Percentiles rank a stretch among this genome's conserved stretches.
Conservation (phyloP, 768 basidiomycete species). For the Suillus clintonianus region DNA sequence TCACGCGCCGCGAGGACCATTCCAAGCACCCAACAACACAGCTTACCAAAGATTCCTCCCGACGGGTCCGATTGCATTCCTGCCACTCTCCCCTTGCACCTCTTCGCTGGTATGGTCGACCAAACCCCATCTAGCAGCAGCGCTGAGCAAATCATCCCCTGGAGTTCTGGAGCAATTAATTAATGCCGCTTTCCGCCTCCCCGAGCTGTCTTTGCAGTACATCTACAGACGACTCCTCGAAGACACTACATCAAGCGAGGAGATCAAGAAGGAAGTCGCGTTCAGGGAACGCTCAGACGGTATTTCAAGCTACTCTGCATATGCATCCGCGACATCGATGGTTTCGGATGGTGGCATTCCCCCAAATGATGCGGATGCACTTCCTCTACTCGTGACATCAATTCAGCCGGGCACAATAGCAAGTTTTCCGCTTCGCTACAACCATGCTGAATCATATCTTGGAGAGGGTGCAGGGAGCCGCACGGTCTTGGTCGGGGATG, state of each 20-base stretch:
- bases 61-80: constrained; percentile 93
- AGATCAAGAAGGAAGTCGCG: constrained; percentile 61
- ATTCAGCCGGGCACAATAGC: constrained; percentile 77
- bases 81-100: constrained; percentile 76
- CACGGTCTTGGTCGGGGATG: constrained; percentile 92
- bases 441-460: constrained; percentile 84
- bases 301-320: constrained; percentile 64
- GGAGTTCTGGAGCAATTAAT: constrained; percentile 71
- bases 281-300: constrained; percentile 76
- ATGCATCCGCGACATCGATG: constrained; percentile 47
- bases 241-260: constrained; percentile 46
- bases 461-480: constrained; percentile 67
- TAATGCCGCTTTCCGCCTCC: constrained; percentile 89
- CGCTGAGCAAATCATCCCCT: constrained; percentile 66
- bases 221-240: constrained; percentile 64
- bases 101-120: constrained; percentile 97
- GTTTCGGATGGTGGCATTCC: constrained; percentile 50
- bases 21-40: constrained; percentile 68
- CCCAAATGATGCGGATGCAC: constrained; percentile 54
- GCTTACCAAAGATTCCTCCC: constrained; percentile 95
- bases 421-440: constrained; percentile 87
- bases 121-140: constrained; percentile 69
- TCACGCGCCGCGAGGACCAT: constrained; percentile 66
- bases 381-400: constrained; percentile 75
- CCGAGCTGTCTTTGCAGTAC: constrained; percentile 70